phyloP scores from a whole-genome alignment of 192 early-diverging fungal genomes.

The Coemansia sp. region DNA sequence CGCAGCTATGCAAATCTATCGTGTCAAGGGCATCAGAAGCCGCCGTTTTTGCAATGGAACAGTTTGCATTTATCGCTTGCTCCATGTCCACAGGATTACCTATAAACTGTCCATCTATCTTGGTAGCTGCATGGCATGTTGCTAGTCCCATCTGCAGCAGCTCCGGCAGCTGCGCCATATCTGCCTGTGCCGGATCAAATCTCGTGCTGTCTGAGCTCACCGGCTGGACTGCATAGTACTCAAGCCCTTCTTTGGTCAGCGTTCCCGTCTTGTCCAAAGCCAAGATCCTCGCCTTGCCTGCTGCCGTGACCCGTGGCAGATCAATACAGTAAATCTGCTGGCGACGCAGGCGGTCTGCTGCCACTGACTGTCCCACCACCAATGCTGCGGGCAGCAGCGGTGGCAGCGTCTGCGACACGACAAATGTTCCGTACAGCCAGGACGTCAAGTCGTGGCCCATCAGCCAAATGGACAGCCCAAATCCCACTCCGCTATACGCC shows the following conservation, averaged over 20 bases:
- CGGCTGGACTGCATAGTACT: conserved; percentile 58
- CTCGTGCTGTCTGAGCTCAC: not conserved
- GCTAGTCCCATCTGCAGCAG: conserved; percentile 51
- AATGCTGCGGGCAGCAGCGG: conserved; percentile 71
- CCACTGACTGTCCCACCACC: conserved; percentile 70
- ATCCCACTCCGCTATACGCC: conserved; percentile 63
- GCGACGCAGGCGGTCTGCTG: conserved; percentile 60
- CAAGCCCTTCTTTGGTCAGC: conserved; percentile 69
- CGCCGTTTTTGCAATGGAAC: conserved; percentile 13
- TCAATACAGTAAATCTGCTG: conserved; percentile 72
- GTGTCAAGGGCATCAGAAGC: conserved; percentile 51
- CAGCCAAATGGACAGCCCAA: conserved; percentile 56
- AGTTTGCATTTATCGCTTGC: conserved; percentile 66
- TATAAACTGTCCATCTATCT: conserved; percentile 56
- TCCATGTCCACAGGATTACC: conserved; percentile 78
- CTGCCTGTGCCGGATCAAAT: conserved; percentile 11
- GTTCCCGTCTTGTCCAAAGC: conserved; percentile 80
- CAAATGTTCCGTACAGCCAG: conserved; percentile 76
- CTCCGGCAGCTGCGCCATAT: conserved; percentile 24
- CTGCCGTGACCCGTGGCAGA: conserved; percentile 65
- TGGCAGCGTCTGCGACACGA: conserved; percentile 64
- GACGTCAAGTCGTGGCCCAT: conserved; percentile 62
- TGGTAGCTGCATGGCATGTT: conserved; percentile 65
- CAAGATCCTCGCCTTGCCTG: conserved; percentile 72
- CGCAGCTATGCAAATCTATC: conserved; percentile 33